Conservation (phyloP, 805 yeast genomes). For the Wickerhamomyces hampshirensis region DNA sequence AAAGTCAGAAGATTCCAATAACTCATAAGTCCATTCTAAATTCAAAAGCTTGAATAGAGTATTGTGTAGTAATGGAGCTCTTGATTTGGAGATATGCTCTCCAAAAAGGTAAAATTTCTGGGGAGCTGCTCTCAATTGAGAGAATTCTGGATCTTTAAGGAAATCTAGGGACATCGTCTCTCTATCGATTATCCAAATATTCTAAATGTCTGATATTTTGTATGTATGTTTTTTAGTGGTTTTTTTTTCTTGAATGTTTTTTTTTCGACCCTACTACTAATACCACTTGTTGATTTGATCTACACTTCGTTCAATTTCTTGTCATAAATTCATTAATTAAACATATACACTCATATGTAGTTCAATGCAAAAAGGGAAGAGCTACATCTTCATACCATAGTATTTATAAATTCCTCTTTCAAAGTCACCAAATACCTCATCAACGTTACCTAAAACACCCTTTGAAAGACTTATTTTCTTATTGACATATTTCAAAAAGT, state of each 20-base stretch:
- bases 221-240: no score
- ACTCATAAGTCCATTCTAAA: constrained; percentile 20
- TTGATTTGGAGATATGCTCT: constrained; percentile 20
- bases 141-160: constrained; percentile 5
- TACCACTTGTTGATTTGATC: no score
- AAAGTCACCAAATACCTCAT: constrained; percentile 36
- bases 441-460: constrained; percentile 33
- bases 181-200: no score
- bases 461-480: constrained; percentile 31
- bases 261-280: no score
- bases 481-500: constrained; percentile 34
- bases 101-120: constrained; percentile 22
- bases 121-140: background rate
- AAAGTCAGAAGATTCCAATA: constrained; percentile 20
- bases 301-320: no score
- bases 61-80: constrained; percentile 23
- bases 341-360: background rate
- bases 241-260: no score
- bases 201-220: no score
- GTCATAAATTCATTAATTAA: background rate
- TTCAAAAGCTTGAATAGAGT: constrained; percentile 15
- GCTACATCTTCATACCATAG: constrained; percentile 34
- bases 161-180: no score
- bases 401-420: constrained; percentile 42
- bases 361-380: background rate